These are phyloP conservation scores for Didymella sp. DNA, from an alignment of 2,329 filamentous ascomycete genomes.

Conservation along the genomic window DNA sequence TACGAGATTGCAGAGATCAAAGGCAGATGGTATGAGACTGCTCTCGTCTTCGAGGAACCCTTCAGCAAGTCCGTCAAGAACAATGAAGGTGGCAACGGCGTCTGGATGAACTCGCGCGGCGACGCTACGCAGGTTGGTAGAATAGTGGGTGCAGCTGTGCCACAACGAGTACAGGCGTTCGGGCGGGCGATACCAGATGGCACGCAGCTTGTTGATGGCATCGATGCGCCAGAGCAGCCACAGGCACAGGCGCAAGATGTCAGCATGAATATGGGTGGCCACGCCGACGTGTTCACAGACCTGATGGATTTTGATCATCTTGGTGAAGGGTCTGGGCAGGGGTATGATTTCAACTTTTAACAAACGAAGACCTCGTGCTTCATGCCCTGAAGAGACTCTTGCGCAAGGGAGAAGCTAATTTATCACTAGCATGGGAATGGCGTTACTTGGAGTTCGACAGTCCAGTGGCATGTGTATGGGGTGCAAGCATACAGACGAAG, in stretches of 20 bases:
- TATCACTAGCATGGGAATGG: not conserved
- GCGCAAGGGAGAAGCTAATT: not conserved
- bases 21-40: slow-evolving; percentile 67
- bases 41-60: slow-evolving; percentile 53
- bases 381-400: not conserved
- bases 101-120: slow-evolving; percentile 57
- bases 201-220: slow-evolving; percentile 49
- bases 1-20: slow-evolving; percentile 60
- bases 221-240: slow-evolving; percentile 42
- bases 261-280: slow-evolving; percentile 1
- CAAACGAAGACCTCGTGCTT: not conserved
- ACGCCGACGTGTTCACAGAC: slow-evolving; percentile 16
- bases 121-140: slow-evolving; percentile 44
- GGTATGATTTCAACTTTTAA: slow-evolving; percentile 15
- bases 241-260: slow-evolving; percentile 12
- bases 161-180: slow-evolving; percentile 52
- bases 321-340: slow-evolving; percentile 3
- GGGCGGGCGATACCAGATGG: slow-evolving; percentile 50
- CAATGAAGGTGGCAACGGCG: slow-evolving; percentile 53
- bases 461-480: not conserved
- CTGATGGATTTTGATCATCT: slow-evolving; percentile 17
- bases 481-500: not conserved
- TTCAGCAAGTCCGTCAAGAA: slow-evolving; percentile 46
- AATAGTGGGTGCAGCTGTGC: slow-evolving; percentile 37
- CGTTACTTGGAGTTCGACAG: not conserved